A percentile compares a stretch with the other conserved stretches of the same genome.
Evolutionary conservation across 2,329 filamentous ascomycete genomes (phyloP).

Genomic region (Lojkania enalia): DNA sequence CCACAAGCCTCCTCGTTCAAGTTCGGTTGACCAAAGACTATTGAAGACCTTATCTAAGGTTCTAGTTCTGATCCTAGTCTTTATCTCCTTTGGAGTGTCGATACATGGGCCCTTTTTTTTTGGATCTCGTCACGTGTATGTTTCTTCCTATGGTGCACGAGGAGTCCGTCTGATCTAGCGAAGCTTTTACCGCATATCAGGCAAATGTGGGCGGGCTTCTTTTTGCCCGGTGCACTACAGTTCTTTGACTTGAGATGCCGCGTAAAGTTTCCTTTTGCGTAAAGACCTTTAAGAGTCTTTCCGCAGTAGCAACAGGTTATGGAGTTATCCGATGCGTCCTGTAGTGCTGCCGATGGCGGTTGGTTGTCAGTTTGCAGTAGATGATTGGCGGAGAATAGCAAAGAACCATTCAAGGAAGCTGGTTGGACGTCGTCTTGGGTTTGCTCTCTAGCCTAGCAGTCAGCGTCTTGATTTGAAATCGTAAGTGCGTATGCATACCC

Average conservation of each 20-base stretch:
- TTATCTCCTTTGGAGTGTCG: not conserved
- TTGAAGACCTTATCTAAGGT: not conserved
- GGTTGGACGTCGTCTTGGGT: too few relatives aligned
- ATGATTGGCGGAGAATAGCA: too few relatives aligned
- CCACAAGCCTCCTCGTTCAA: not conserved
- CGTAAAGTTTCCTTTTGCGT: constrained; percentile 34
- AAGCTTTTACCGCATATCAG: constrained; percentile 28
- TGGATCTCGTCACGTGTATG: not conserved
- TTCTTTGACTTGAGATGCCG: constrained; percentile 30
- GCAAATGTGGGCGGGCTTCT: constrained; percentile 21
- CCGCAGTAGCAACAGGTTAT: not conserved
- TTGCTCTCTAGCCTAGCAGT: too few relatives aligned
- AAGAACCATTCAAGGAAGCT: too few relatives aligned
- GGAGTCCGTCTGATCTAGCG: constrained; percentile 28
- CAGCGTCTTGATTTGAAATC: too few relatives aligned
- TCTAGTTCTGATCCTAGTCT: not conserved
- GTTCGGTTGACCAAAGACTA: not conserved
- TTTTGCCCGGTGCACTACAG: constrained; percentile 21
- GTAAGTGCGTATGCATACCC: too few relatives aligned
- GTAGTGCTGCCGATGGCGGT: not conserved
- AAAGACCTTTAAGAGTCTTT: constrained; percentile 19
- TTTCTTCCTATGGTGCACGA: constrained; percentile 8
- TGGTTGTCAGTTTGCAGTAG: not conserved
- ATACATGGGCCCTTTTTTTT: constrained; percentile 1
- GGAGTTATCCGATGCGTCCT: too few relatives aligned